Conservation (phyloP, 192 early-diverging fungal species). For the Rhizophagus sp. region DNA sequence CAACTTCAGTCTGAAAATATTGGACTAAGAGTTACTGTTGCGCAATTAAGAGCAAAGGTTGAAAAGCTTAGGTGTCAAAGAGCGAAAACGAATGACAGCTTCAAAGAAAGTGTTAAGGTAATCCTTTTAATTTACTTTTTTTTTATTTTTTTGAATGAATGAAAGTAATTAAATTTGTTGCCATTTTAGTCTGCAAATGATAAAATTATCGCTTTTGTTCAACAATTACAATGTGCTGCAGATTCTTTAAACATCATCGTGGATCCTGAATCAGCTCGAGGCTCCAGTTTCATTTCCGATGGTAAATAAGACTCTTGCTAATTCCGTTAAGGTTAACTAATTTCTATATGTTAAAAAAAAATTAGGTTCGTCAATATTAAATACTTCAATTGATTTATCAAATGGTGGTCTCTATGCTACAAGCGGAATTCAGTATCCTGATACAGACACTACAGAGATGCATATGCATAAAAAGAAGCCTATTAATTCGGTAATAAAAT, state of each 20-base stretch:
- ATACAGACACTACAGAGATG: not conserved
- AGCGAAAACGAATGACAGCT: not conserved
- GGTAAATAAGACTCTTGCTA: not conserved
- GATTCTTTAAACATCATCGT: not conserved
- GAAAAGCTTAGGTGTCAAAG: not conserved
- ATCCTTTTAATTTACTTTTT: too few species aligned
- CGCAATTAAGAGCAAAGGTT: not conserved
- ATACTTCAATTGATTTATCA: not conserved
- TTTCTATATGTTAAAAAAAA: too few species aligned
- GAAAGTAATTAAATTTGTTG: not conserved
- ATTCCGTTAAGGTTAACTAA: too few species aligned
- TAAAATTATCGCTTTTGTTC: not conserved
- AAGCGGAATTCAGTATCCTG: not conserved
- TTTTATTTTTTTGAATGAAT: too few species aligned
- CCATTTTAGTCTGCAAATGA: not conserved
- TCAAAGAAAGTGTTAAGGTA: not conserved
- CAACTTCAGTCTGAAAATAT: not conserved
- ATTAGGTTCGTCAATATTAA: not conserved
- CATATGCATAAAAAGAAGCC: not conserved
- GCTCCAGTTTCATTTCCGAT: not conserved
- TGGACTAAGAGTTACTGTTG: not conserved
- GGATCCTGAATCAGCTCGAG: not conserved
- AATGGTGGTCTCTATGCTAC: too few species aligned
- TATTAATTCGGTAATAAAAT: not conserved
- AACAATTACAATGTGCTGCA: not conserved